Evolutionary conservation across 129 eudicot species (phyloP).

Genomic region (Flaveria linearis): DNA sequence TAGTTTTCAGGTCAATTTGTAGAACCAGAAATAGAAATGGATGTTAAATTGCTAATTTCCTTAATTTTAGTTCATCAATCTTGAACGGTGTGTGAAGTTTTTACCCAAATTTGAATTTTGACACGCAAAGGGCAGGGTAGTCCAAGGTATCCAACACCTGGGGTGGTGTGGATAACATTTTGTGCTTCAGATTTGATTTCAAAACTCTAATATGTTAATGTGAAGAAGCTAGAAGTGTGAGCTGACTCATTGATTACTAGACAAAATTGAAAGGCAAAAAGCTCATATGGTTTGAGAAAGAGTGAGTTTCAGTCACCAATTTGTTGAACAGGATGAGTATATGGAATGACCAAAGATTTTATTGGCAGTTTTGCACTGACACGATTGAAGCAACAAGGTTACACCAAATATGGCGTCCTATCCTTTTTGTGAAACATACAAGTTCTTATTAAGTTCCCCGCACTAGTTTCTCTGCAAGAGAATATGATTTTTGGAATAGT

Average conservation of each 20-base stretch:
- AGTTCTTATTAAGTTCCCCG: background rate
- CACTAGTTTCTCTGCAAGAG: too few species aligned
- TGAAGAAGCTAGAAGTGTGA: background rate
- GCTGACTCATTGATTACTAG: background rate
- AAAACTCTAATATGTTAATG: too few species aligned
- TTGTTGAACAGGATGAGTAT: background rate
- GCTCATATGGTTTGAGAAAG: background rate
- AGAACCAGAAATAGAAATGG: too few species aligned
- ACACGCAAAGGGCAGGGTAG: too few species aligned
- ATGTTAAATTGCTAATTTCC: too few species aligned
- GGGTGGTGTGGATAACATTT: background rate
- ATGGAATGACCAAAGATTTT: background rate
- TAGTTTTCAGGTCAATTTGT: too few species aligned
- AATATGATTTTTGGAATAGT: too few species aligned
- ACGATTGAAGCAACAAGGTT: background rate
- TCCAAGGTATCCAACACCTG: background rate
- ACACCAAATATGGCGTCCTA: background rate
- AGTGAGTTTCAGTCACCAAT: background rate
- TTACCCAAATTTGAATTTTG: background rate
- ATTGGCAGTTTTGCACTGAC: background rate
- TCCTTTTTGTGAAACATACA: background rate
- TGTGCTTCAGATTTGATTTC: background rate
- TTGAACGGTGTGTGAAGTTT: background rate
- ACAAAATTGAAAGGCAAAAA: background rate
- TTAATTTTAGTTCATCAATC: background rate